Conservation (phyloP, 225 moss, liverwort and hornwort genomes). For the Pseudoscleropodium purum region DNA sequence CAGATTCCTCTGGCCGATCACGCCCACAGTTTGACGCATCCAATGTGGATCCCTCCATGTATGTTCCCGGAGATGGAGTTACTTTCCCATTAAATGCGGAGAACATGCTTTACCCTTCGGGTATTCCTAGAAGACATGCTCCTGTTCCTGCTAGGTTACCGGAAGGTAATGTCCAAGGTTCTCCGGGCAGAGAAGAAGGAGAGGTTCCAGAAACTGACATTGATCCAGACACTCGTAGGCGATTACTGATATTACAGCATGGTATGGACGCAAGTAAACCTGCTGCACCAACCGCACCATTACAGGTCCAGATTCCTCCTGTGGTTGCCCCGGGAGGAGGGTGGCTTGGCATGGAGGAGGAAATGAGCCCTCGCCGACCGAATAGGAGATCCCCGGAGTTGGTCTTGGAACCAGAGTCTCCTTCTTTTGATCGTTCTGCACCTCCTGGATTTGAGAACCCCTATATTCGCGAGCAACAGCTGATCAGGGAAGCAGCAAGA, state of each 20-base stretch:
- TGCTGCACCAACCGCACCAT: constrained; percentile 38
- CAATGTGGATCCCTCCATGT: constrained; percentile 16
- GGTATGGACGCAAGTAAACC: constrained; percentile 76
- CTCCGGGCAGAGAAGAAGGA: constrained; percentile 94
- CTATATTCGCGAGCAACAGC: constrained; percentile 55
- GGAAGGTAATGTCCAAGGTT: constrained; percentile 53
- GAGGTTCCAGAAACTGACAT: constrained; percentile 96
- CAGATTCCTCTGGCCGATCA: constrained; percentile 36
- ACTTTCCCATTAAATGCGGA: constrained; percentile 15
- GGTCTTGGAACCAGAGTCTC: constrained; percentile 88
- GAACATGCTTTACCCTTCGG: constrained; percentile 37
- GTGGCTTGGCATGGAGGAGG: constrained; percentile 88
- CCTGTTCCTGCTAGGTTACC: constrained; percentile 31
- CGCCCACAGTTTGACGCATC: constrained; percentile 39
- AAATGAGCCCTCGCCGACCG: constrained; percentile 90
- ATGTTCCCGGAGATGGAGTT: constrained; percentile 16
- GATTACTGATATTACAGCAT: constrained; percentile 88
- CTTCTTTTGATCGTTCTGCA: constrained; percentile 79
- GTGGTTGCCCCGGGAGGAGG: constrained; percentile 65
- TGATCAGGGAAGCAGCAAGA: constrained; percentile 60
- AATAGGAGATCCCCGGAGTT: constrained; percentile 73
- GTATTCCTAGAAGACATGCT: constrained; percentile 43
- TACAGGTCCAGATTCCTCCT: constrained; percentile 58
- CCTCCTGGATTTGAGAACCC: constrained; percentile 86
- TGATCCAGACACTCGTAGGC: constrained; percentile 95